These are phyloP conservation scores for Ulota crispa DNA, from an alignment of 225 moss, liverwort and hornwort species.

Conservation along the genomic window DNA sequence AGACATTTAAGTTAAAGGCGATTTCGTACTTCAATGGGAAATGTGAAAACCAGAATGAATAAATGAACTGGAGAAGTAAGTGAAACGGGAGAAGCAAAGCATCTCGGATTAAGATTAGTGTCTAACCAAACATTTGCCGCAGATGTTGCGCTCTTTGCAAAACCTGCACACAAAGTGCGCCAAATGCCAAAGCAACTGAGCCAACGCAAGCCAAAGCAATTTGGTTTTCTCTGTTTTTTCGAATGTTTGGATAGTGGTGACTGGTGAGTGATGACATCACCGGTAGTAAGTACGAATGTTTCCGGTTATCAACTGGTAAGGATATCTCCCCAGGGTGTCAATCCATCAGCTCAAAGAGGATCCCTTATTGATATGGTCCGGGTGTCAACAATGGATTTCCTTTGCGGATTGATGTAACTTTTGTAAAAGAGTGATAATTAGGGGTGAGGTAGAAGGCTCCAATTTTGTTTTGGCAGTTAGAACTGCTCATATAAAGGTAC, in stretches of 20 bases:
- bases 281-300: background rate
- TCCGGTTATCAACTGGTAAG: background rate
- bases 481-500: too few species aligned
- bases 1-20: background rate
- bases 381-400: background rate
- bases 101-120: background rate
- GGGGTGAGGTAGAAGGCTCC: too few species aligned
- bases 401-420: constrained; percentile 22
- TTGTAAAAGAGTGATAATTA: too few species aligned
- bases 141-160: background rate
- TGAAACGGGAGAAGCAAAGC: background rate
- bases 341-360: too few species aligned
- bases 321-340: background rate
- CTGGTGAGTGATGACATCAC: too few species aligned
- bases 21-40: too few species aligned
- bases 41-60: background rate
- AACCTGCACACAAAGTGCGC: background rate
- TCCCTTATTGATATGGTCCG: background rate
- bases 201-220: too few species aligned
- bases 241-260: background rate
- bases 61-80: background rate
- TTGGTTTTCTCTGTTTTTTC: background rate
- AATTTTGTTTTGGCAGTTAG: too few species aligned
- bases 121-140: background rate
- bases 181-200: background rate